Conservation (phyloP, 768 basidiomycete species). For the Kwoniella dejecticola region DNA sequence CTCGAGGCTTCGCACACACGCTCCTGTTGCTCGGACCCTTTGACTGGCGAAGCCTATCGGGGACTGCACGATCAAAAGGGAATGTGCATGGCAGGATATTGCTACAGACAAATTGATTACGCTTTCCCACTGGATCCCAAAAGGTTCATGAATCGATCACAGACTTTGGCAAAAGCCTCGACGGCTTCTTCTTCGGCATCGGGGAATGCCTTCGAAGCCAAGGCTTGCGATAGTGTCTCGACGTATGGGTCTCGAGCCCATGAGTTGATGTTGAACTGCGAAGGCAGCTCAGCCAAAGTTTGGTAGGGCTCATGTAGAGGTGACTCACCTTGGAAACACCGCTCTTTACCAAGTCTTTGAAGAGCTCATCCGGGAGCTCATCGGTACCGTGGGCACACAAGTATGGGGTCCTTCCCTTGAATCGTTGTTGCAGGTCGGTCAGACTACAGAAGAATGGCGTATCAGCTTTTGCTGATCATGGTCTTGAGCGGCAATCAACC, state of each 20-base stretch:
- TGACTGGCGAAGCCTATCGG: no score
- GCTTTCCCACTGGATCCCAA: constrained; percentile 52
- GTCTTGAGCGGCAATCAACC: neutral
- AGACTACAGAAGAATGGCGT: constrained; percentile 1
- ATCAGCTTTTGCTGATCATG: neutral
- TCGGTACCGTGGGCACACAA: constrained; percentile 55
- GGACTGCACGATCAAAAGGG: no score
- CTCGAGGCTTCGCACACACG: no score
- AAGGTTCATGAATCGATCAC: constrained; percentile 51
- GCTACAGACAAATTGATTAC: constrained; percentile 23
- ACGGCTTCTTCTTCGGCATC: constrained; percentile 51
- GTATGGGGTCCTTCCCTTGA: constrained; percentile 44
- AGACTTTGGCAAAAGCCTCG: constrained; percentile 46
- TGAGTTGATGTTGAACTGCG: constrained; percentile 55
- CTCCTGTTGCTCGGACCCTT: no score
- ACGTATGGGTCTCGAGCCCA: constrained; percentile 52
- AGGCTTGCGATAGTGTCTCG: constrained; percentile 32
- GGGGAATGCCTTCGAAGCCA: constrained; percentile 46
- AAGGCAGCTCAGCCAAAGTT: neutral
- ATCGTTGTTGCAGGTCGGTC: constrained; percentile 32
- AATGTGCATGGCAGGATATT: no score
- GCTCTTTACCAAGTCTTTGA: constrained; percentile 45
- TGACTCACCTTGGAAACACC: constrained; percentile 52
- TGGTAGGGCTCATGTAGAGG: neutral
- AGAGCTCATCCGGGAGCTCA: constrained; percentile 53